phyloP scores from a whole-genome alignment of 257 asterid genomes.

The Cruciata laevipes region DNA sequence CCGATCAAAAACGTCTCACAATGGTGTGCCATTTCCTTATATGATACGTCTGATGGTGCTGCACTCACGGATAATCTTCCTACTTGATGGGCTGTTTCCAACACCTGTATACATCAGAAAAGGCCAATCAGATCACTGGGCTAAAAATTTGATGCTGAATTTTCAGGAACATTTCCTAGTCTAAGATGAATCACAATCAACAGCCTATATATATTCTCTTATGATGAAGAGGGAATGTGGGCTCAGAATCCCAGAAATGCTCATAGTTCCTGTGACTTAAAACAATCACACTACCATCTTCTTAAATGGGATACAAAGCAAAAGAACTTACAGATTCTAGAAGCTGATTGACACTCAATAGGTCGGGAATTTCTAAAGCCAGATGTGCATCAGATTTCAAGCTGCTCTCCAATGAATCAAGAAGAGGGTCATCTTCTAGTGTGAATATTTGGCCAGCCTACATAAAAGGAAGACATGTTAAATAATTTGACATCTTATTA shows the following conservation, averaged over 20 bases:
- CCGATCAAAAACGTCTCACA: slow-evolving; percentile 69
- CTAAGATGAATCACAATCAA: background rate
- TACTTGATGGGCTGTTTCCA: slow-evolving; percentile 73
- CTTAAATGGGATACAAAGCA: background rate
- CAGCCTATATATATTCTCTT: background rate
- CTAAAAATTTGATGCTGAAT: background rate
- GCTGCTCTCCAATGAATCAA: slow-evolving; percentile 35
- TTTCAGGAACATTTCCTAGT: background rate
- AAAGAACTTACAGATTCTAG: slow-evolving; percentile 77
- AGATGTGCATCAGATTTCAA: slow-evolving; percentile 29
- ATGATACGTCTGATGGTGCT: slow-evolving; percentile 47
- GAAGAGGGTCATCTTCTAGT: slow-evolving; percentile 28
- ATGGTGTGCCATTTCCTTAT: slow-evolving; percentile 68
- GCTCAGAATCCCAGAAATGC: background rate
- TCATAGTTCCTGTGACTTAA: background rate
- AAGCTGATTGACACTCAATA: slow-evolving; percentile 83
- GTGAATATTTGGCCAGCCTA: slow-evolving; percentile 41
- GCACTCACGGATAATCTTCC: slow-evolving; percentile 68
- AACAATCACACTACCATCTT: background rate
- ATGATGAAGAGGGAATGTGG: background rate
- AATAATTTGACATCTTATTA: slow-evolving; percentile 4
- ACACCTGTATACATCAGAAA: slow-evolving; percentile 35
- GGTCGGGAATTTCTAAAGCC: slow-evolving; percentile 48
- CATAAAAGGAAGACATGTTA: slow-evolving; percentile 14
- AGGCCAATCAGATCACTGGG: background rate